phyloP scores from a whole-genome alignment of 176 grass and related monocot genomes.

The Chrysopogon serrulatus region DNA sequence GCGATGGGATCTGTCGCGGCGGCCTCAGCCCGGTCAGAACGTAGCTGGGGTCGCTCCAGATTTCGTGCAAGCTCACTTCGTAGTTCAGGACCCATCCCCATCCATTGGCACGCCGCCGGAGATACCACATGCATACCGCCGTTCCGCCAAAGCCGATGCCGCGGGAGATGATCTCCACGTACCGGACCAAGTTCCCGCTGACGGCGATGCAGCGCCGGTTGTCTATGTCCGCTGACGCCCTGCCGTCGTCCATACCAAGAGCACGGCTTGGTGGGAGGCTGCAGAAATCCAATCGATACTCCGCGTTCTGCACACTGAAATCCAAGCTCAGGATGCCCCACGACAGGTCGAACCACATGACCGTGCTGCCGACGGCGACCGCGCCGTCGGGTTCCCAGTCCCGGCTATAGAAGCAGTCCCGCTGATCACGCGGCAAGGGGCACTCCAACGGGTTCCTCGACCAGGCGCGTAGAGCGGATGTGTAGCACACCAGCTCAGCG shows the following conservation, averaged over 20 bases:
- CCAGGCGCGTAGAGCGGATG: too few species aligned
- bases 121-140: neutral
- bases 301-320: too few species aligned
- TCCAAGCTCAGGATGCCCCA: constrained; percentile 11
- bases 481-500: too few species aligned
- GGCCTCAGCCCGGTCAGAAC: neutral
- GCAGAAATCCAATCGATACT: too few species aligned
- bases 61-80: neutral
- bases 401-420: too few species aligned
- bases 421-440: too few species aligned
- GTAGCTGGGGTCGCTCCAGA: neutral
- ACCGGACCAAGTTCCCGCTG: neutral
- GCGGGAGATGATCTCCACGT: neutral
- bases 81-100: neutral
- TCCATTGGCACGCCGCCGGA: too few species aligned
- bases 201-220: neutral
- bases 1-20: neutral
- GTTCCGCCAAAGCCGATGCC: too few species aligned
- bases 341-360: constrained; percentile 11
- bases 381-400: neutral
- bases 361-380: neutral
- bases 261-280: too few species aligned
- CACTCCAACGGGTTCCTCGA: too few species aligned
- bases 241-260: too few species aligned
- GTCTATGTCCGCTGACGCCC: too few species aligned